Conservation (phyloP, 768 basidiomycete species). For the Amanita rubescens region DNA sequence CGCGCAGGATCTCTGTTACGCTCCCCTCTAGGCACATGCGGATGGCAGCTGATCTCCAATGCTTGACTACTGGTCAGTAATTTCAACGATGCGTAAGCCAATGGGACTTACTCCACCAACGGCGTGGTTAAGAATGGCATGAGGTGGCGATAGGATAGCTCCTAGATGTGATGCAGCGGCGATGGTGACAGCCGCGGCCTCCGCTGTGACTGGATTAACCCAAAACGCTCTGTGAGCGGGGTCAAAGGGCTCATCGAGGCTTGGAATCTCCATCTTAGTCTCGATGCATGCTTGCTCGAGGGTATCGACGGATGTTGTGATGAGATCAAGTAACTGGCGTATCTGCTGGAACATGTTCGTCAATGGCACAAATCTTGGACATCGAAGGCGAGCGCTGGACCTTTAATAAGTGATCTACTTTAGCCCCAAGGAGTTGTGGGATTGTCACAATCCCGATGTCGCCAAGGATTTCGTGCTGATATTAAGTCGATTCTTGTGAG, state of each 20-base stretch:
- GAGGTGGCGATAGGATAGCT: slow-evolving; percentile 15
- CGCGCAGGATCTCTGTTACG: slow-evolving; percentile 24
- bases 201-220: slow-evolving; percentile 10
- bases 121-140: slow-evolving; percentile 9
- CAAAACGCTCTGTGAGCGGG: slow-evolving; percentile 16
- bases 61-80: slow-evolving; percentile 10
- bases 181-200: slow-evolving; percentile 13
- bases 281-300: slow-evolving; percentile 8
- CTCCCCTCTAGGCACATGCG: slow-evolving; percentile 17
- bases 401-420: too few relatives aligned
- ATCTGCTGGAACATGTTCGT: neutral
- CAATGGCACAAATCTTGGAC: neutral
- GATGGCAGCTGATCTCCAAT: slow-evolving; percentile 19
- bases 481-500: too few relatives aligned
- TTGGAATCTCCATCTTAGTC: slow-evolving; percentile 11
- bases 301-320: slow-evolving; percentile 1
- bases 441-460: slow-evolving; percentile 1
- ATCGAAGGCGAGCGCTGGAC: too few relatives aligned
- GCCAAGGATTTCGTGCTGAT: too few relatives aligned
- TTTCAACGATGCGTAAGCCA: neutral
- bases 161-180: slow-evolving; percentile 21
- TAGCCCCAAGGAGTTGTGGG: too few relatives aligned
- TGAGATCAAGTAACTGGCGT: neutral
- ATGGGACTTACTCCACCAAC: slow-evolving; percentile 8
- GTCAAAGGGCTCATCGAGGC: slow-evolving; percentile 16